Evolutionary conservation across 257 asterid genomes (phyloP), one percentile per base, ranked within the genome.

Genomic region (Scutellaria barbata): DNA sequence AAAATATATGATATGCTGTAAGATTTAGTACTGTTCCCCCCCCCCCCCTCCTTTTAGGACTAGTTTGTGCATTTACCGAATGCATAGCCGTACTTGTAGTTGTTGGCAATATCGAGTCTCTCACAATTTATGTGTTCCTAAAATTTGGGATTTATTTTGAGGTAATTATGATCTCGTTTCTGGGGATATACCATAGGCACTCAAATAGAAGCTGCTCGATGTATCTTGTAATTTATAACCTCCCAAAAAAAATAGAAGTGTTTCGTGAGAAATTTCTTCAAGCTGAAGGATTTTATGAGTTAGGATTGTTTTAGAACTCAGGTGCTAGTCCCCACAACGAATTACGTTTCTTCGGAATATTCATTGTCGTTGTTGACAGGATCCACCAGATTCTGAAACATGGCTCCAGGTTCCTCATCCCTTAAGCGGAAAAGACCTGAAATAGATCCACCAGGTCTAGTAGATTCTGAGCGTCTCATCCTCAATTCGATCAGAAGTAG

Each of bases 361-460:
- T 8, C 20, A 53, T 53, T 12, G 14, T 53, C 7, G n/a, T 9
- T 53, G 37, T 53, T 18, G 41, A 33, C 64, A 58, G 46, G 46
- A 58, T n/a, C 65, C 65, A 35, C 12, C 65, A 35, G 47, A 43
- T 35, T 13, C 17, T 59, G 42, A 59, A 58, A 59, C 63, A 59
- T 59, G 65, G 25, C 65, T n/a, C 65, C 65, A 37, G 47, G 45
- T n/a, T 46, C 47, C 45, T 58, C 78, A 48, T 2, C 71, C 30
- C 20, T 51, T 47, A 88, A 88, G 85, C 77, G 89, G 79, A 83
- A 76, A 81, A 83, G 89, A 69, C 83, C 87, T 22, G 88, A 76
- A 18, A 1, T 75, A n/a, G 74, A 47, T 58, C 67, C 85, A 5
- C 72, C 74, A 0, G 72, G 78, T 37, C 80, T 83, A 17, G 58